phyloP scores from a whole-genome alignment of 2,329 filamentous ascomycete genomes.

The Alternaria brassicae region DNA sequence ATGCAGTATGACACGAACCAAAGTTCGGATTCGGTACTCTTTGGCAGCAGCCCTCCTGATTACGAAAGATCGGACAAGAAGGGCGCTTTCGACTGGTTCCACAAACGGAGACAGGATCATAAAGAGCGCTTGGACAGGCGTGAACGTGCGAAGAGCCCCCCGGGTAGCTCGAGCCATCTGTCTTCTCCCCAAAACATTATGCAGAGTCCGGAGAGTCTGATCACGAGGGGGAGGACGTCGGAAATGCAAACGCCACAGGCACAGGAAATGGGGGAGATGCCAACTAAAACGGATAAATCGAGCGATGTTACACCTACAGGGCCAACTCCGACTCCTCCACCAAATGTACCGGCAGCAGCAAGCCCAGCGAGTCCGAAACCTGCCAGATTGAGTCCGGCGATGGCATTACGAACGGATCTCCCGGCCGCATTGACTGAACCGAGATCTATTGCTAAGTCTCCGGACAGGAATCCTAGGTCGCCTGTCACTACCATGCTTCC shows the following conservation, averaged over 20 bases:
- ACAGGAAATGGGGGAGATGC: slow-evolving; percentile 16
- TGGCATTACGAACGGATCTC: slow-evolving; percentile 11
- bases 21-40: slow-evolving; percentile 40
- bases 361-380: neutral
- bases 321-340: slow-evolving; percentile 14
- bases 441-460: slow-evolving; percentile 18
- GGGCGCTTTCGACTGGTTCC: slow-evolving; percentile 69
- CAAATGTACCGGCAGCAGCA: neutral
- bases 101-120: slow-evolving; percentile 68
- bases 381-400: neutral
- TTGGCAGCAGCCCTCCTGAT: slow-evolving; percentile 42
- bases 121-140: slow-evolving; percentile 62
- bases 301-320: slow-evolving; percentile 33
- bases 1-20: slow-evolving; percentile 44
- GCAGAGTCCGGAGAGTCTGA: slow-evolving; percentile 24
- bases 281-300: slow-evolving; percentile 20
- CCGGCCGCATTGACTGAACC: slow-evolving; percentile 22
- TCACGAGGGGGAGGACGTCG: slow-evolving; percentile 35
- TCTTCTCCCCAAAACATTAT: slow-evolving; percentile 28
- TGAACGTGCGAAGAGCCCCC: slow-evolving; percentile 61
- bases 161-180: slow-evolving; percentile 39
- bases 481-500: neutral
- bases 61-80: slow-evolving; percentile 60
- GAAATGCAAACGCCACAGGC: slow-evolving; percentile 32
- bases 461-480: slow-evolving; percentile 12